Evolutionary conservation across 805 yeast species (phyloP), one percentile per base, ranked within the genome.

Genomic region (Blastobotrys peoriensis): DNA sequence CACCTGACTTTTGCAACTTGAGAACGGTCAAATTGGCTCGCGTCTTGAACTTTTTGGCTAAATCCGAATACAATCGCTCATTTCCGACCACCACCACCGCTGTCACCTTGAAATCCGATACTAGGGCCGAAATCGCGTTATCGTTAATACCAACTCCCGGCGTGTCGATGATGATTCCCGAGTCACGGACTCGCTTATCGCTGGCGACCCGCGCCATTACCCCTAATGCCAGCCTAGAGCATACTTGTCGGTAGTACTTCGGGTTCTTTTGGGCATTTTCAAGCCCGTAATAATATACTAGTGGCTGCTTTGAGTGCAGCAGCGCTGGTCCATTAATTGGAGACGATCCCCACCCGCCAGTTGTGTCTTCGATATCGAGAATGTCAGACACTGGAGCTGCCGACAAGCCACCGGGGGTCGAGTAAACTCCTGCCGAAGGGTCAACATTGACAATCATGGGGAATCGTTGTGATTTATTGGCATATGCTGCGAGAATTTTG

Each of bases 381-480:
- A 79, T 67, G 57, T 86, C 96, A 36, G 88, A 79, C 10, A 89
- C 72, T 0, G 95, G 85, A 0, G 94, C 81, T 0, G 96, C 96
- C 0, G 88, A 73, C 3, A 93, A 49, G 3, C 87, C 76, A 0
- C 98, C 97, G 0, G 97, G 97, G 6, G 84, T 70, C 0, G 85
- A 66, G 52, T 81, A 80, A 1, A 79, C 81, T 3, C 88, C 86
- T 22, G 74, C 78, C 20, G 63, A 60, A 2, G 98, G 95, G 58
- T 89, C 85, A 44, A 89, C 62, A 56, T 88, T 89, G 13, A 91
- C 86, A 30, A 81, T 66, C 45, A 88, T 56, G 1, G 97, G 97
- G 42, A 75, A 67, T 21, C 69, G 61, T 54, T 64, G 60, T 73
- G 76, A 71, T 58, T 86, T 86, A 42, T 77, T 73, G 0, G 95